Base-by-base conservation (phyloP, 345 rosid genomes). In the Populus tremula region DNA sequence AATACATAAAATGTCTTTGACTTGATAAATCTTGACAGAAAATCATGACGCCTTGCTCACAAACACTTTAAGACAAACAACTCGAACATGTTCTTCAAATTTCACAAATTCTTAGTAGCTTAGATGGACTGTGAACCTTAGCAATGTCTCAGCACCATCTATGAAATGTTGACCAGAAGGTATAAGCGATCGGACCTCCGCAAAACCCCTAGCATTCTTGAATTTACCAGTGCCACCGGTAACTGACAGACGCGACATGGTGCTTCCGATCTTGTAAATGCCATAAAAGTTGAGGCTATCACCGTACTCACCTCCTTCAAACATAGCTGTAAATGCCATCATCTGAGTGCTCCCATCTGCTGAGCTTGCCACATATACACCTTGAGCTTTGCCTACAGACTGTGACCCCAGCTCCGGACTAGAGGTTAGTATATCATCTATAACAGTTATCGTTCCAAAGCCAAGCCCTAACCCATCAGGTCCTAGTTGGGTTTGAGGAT, bases 261-360 rank as follows among this genome's bases (percentile, higher is more conserved):
- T 33, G 75, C 93, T 87, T 20, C 97, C 97, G 2, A 87, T 88
- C 84, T 81, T 91, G 81, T 90, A 93, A 27, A 88, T 83, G 1
- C 97, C 99, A n/a, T 90, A 93, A 85, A 95, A 91, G 86, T 92
- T 95, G 80, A 95, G 90, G 89, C 88, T 91, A 67, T 95, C 96
- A 11, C 93, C 94, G 14, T 91, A 95, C 47, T 95, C 98, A 5
- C 96, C 99, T 21, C 91, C 99, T 86, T 95, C 99, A 23, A 95
- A 81, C 93, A 89, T 84, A 29, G 97, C 96, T 31, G 98, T 90
- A 81, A 95, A 95, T 41, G 98, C 89, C 98, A 95, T 91, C 97
- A 95, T 91, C 85, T 95, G 99, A 38, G 91, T 90, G 70, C 87
- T 83, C 67, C 97, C 99, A 69, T 91, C 91, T 25, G 86, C 89